These are phyloP conservation scores for Penicillium sp. DNA, from an alignment of 2,329 filamentous ascomycete species.

Conservation along the genomic window DNA sequence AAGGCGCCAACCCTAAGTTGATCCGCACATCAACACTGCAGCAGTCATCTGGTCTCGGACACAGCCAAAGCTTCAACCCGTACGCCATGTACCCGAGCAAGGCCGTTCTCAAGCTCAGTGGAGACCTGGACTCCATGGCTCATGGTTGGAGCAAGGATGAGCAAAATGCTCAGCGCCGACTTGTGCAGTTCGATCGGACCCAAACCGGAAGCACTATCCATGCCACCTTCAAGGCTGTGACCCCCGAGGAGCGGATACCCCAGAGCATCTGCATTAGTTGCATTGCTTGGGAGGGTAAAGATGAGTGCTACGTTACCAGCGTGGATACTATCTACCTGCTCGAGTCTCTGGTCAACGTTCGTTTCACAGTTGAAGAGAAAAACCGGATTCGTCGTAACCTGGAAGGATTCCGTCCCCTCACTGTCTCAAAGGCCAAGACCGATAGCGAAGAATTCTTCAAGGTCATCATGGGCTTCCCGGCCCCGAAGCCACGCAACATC, in stretches of 20 bases:
- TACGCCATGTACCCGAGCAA: conserved; percentile 82
- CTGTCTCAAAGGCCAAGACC: conserved; percentile 86
- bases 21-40: conserved; percentile 68
- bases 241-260: conserved; percentile 73
- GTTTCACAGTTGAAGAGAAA: conserved; percentile 97
- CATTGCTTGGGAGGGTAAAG: conserved; percentile 93
- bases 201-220: conserved; percentile 81
- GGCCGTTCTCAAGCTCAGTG: conserved; percentile 79
- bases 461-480: conserved; percentile 95
- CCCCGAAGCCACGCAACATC: conserved; percentile 93
- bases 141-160: conserved; percentile 82
- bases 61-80: conserved; percentile 65
- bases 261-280: conserved; percentile 95
- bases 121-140: conserved; percentile 81
- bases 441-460: conserved; percentile 99
- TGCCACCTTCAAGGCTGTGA: conserved; percentile 74
- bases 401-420: conserved; percentile 88
- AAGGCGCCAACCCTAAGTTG: conserved; percentile 56
- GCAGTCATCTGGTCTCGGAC: conserved; percentile 50
- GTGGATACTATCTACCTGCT: conserved; percentile 96
- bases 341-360: conserved; percentile 80
- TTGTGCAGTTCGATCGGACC: conserved; percentile 83
- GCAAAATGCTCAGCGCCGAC: conserved; percentile 71
- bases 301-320: conserved; percentile 89
- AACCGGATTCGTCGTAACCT: conserved; percentile 95